Conservation (phyloP, 179 eudicot species). For the Silene noctiflora region DNA sequence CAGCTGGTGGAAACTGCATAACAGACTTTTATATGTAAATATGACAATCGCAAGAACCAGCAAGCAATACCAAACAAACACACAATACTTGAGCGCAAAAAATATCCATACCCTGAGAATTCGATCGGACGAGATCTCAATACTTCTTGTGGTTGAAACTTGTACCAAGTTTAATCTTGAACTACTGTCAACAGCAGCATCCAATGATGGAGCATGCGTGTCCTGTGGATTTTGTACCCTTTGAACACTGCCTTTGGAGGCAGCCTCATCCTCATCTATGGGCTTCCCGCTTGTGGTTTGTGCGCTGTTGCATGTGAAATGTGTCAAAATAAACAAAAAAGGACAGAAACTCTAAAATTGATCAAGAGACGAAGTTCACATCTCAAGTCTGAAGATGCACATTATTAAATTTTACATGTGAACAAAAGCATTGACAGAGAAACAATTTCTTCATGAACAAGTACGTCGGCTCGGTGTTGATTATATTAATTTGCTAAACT, state of each 20-base stretch:
- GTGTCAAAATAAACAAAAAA: neutral
- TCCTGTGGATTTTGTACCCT: conserved; percentile 31
- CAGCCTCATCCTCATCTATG: conserved; percentile 33
- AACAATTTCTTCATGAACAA: neutral
- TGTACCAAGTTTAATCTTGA: conserved; percentile 29
- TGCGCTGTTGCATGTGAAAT: conserved; percentile 32
- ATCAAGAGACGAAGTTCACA: neutral
- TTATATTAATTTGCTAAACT: neutral
- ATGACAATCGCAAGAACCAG: neutral
- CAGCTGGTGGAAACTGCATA: conserved; percentile 40
- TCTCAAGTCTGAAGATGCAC: neutral
- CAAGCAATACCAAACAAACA: neutral
- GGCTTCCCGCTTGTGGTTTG: conserved; percentile 26
- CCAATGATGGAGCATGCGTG: conserved; percentile 32
- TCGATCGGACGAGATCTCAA: conserved; percentile 41
- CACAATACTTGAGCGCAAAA: neutral
- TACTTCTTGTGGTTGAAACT: conserved; percentile 39
- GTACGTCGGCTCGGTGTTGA: neutral
- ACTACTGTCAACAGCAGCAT: conserved; percentile 30
- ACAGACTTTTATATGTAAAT: neutral
- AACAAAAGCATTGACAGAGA: neutral
- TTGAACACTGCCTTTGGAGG: conserved; percentile 19
- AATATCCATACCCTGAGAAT: conserved; percentile 40
- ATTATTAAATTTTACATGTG: neutral
- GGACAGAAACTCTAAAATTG: too few species aligned